Evolutionary conservation across 805 yeast species (phyloP), one percentile per base, ranked within the genome.

Genomic region (Ogataea siamensis): DNA sequence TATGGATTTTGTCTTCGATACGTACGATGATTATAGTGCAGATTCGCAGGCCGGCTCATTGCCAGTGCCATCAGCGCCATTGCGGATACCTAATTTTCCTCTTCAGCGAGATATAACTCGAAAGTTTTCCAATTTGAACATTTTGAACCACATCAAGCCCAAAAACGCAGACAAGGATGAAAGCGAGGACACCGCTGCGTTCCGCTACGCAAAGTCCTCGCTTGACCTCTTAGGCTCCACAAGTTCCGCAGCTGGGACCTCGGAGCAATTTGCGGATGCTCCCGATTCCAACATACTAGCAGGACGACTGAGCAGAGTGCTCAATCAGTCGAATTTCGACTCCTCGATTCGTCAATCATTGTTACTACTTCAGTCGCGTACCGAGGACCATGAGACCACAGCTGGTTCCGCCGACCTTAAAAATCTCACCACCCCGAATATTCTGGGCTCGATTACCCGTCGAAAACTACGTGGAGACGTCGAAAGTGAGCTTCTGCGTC

Each of bases 361-460:
- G 42, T 32, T 38, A 44, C 54, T 53, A 9, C 44, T 57, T 20
- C 63, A 56, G 40, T 40, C 41, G 31, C 51, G 51, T 40, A 54
- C 58, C 40, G 47, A 69, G 24, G 55, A 53, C 5, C 19, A 30
- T n/a, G 45, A 44, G n/a, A 8, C 25, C 16, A 23, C 25, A 5
- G 37, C 36, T 7, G 47, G 35, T 5, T 13, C 26, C 6, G 43
- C 46, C 8, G 51, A 47, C 32, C 53, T 62, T n/a, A 53, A 53
- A 8, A 55, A 61, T 12, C 49, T 74, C 29, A 67, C 74, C 4
- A 73, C 69, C 30, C 68, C 78, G 0, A 71, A 70, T 5, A 49
- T 78, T 18, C 54, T 70, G 10, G 91, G 91, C 0, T 71, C 80
- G 2, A 64, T 80, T 23, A 64, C 79, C 2, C 67, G 94, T 46